A percentile compares a stretch with the other conserved stretches of the same genome.
Evolutionary conservation across 352 stramenopile genomes (phyloP).

Genomic region (Pseudoperonospora humuli): DNA sequence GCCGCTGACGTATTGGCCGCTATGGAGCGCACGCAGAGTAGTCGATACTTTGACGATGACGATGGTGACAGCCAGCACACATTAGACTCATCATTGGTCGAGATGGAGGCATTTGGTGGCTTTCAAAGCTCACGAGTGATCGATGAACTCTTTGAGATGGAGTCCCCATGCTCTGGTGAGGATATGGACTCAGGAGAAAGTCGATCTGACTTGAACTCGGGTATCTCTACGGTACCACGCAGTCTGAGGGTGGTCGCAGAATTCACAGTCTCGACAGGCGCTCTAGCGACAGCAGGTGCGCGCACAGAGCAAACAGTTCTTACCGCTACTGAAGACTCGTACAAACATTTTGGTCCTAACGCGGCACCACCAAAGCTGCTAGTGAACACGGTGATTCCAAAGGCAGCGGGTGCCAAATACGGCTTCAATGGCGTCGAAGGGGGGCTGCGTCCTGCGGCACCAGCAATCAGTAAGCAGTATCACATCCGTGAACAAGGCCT

Average conservation of each 20-base stretch:
- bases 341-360: conserved; percentile 53
- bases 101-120: conserved; percentile 28
- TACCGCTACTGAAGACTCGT: conserved; percentile 61
- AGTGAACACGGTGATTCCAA: conserved; percentile 73
- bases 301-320: conserved; percentile 55
- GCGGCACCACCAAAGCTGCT: conserved; percentile 58
- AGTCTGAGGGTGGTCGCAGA: conserved; percentile 60
- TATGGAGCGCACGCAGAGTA: conserved; percentile 52
- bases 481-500: conserved; percentile 78
- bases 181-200: conserved; percentile 23
- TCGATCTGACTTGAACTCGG: conserved; percentile 25
- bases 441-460: conserved; percentile 35
- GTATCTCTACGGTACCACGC: conserved; percentile 13
- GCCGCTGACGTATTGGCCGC: conserved; percentile 61
- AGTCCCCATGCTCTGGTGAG: conserved; percentile 46
- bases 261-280: conserved; percentile 63
- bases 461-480: conserved; percentile 80
- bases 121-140: conserved; percentile 47
- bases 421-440: conserved; percentile 46
- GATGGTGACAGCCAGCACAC: conserved; percentile 34
- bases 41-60: conserved; percentile 23
- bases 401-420: conserved; percentile 56
- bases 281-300: conserved; percentile 53
- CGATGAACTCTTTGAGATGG: conserved; percentile 75
- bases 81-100: conserved; percentile 42